Evolutionary conservation across 176 grass and related monocot genomes (phyloP).

Genomic region (Chloris gayana): DNA sequence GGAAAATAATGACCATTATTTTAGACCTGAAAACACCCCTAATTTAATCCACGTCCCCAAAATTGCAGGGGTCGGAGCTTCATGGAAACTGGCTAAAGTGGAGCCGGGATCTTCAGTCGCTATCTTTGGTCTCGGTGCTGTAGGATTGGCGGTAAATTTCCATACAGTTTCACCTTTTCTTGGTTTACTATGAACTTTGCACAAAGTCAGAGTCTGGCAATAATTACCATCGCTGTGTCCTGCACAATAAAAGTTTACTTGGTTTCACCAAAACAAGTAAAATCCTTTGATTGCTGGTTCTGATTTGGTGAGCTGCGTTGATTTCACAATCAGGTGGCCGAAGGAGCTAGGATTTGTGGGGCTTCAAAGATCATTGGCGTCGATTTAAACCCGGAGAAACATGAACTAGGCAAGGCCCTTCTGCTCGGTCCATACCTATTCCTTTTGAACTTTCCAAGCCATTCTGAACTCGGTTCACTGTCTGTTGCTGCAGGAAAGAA

Average conservation of each 20-base stretch:
- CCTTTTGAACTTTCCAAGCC: neutral
- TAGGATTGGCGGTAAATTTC: conserved; percentile 74
- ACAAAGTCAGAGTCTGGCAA: neutral
- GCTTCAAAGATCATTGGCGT: conserved; percentile 84
- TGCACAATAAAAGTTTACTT: too few relatives aligned
- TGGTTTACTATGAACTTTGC: neutral
- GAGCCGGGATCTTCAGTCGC: conserved; percentile 73
- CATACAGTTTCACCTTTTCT: neutral
- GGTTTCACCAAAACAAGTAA: too few relatives aligned
- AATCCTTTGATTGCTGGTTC: neutral
- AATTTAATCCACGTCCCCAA: neutral
- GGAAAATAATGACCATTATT: too few relatives aligned
- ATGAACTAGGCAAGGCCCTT: conserved; percentile 60
- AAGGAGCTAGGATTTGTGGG: conserved; percentile 72
- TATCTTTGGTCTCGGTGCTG: conserved; percentile 81
- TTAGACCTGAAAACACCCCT: too few relatives aligned
- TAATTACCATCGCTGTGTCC: too few relatives aligned
- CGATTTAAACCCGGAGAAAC: conserved; percentile 74
- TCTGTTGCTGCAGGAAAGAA: conserved; percentile 64
- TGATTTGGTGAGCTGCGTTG: neutral
- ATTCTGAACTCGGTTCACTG: neutral
- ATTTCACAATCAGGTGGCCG: conserved; percentile 53
- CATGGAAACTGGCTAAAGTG: conserved; percentile 69
- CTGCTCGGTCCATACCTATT: neutral
- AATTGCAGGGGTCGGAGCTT: conserved; percentile 68